phyloP scores from a whole-genome alignment of 495 filamentous ascomycete genomes.

The Beverwykella pulmonaria region DNA sequence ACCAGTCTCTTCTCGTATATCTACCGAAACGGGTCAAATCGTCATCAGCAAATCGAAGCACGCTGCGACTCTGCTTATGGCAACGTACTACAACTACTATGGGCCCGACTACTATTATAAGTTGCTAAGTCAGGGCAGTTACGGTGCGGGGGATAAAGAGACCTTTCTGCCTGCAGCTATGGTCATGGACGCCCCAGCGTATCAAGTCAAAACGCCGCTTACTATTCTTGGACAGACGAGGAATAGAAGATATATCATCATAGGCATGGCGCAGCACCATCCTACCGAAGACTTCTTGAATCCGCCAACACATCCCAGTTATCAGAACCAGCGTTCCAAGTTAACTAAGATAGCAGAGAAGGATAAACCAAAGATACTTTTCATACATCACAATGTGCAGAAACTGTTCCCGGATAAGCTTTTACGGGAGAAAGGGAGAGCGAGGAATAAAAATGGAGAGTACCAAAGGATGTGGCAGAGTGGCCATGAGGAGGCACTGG shows the following conservation, averaged over 20 bases:
- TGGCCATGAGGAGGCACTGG: neutral
- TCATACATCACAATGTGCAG: slow-evolving; percentile 8
- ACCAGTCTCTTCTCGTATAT: neutral
- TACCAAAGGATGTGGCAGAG: slow-evolving; percentile 5
- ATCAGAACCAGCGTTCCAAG: slow-evolving; percentile 51
- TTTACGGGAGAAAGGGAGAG: slow-evolving; percentile 33
- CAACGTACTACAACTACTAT: slow-evolving; percentile 70
- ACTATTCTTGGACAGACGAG: slow-evolving; percentile 47
- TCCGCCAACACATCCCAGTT: neutral
- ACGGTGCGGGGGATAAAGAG: slow-evolving; percentile 67
- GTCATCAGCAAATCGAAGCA: slow-evolving; percentile 61
- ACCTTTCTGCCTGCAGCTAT: slow-evolving; percentile 62
- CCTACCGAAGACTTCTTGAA: slow-evolving; percentile 3
- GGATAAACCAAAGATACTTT: slow-evolving; percentile 52
- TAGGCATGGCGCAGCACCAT: slow-evolving; percentile 3
- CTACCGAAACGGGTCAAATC: slow-evolving; percentile 60
- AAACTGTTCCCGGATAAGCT: slow-evolving; percentile 15
- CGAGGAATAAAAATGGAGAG: slow-evolving; percentile 13
- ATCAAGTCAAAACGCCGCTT: slow-evolving; percentile 51
- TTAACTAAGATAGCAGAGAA: too few relatives aligned
- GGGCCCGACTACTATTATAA: slow-evolving; percentile 62
- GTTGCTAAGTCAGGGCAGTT: slow-evolving; percentile 58
- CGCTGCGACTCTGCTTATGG: slow-evolving; percentile 61
- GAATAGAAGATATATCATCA: neutral
- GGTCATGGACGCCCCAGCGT: slow-evolving; percentile 54